Evolutionary conservation across 1,284 basidiomycete species (phyloP).

Genomic region (Fistulina hepatica): DNA sequence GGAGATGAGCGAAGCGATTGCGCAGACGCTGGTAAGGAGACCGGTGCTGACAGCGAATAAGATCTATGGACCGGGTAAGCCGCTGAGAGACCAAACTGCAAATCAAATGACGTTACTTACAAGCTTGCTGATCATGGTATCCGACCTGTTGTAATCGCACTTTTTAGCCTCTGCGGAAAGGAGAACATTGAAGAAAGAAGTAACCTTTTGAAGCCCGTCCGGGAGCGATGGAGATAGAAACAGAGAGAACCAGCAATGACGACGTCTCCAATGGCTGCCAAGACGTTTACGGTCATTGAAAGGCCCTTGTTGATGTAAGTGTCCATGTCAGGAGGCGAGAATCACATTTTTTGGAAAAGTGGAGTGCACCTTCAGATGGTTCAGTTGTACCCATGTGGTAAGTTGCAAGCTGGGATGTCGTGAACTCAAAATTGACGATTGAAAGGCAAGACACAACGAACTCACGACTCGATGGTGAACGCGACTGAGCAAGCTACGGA

Average conservation of each 20-base stretch:
- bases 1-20: conserved; percentile 41
- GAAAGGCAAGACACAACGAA: conserved; percentile 4
- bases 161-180: conserved; percentile 5
- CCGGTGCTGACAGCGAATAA: conserved; percentile 46
- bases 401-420: conserved; percentile 26
- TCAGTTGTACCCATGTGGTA: conserved; percentile 34
- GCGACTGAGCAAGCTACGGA: conserved; percentile 14
- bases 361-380: conserved; percentile 30
- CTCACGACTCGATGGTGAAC: conserved; percentile 36
- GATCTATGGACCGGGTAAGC: conserved; percentile 31
- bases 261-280: conserved; percentile 41
- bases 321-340: neutral
- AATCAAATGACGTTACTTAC: conserved; percentile 20
- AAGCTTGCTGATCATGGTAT: conserved; percentile 45
- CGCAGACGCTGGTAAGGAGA: conserved; percentile 42
- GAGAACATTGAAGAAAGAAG: conserved; percentile 9
- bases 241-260: conserved; percentile 39
- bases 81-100: conserved; percentile 4
- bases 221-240: conserved; percentile 36
- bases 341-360: neutral
- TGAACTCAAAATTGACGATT: conserved; percentile 1
- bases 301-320: conserved; percentile 26
- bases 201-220: conserved; percentile 43
- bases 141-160: conserved; percentile 34
- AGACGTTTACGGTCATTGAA: conserved; percentile 44